Percentiles rank a stretch among this genome's conserved stretches.
phyloP scores from a whole-genome alignment of 2,329 filamentous ascomycete species.

The Aspergillus fijiensis region DNA sequence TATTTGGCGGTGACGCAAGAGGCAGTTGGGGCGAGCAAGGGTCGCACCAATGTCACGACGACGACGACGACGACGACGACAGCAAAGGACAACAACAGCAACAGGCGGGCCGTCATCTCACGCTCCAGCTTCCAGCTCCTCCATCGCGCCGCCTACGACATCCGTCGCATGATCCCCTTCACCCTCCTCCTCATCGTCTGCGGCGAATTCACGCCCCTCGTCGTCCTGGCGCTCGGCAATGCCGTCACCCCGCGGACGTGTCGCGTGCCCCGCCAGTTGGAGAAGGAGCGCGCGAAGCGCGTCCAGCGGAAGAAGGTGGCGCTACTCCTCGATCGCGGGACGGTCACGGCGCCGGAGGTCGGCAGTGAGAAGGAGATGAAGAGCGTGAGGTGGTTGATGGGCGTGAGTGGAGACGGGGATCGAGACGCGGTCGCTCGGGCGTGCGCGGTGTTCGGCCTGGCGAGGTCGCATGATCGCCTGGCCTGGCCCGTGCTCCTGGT shows the following conservation, averaged over 20 bases:
- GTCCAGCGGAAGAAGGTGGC: slow-evolving; percentile 46
- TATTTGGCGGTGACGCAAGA: slow-evolving; percentile 9
- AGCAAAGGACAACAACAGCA: too few relatives aligned
- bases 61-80: not conserved
- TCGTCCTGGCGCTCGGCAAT: slow-evolving; percentile 69
- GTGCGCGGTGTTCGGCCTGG: slow-evolving; percentile 36
- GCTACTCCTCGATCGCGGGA: slow-evolving; percentile 16
- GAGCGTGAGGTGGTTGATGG: slow-evolving; percentile 26
- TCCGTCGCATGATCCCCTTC: slow-evolving; percentile 77
- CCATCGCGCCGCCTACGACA: slow-evolving; percentile 67
- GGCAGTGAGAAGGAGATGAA: slow-evolving; percentile 32
- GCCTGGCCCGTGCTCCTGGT: slow-evolving; percentile 41
- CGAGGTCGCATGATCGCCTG: slow-evolving; percentile 42
- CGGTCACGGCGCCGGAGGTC: slow-evolving; percentile 13
- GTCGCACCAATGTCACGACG: not conserved
- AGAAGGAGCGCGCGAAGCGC: slow-evolving; percentile 52
- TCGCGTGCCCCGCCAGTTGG: slow-evolving; percentile 73
- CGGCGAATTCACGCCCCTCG: slow-evolving; percentile 81
- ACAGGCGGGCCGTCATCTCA: slow-evolving; percentile 40
- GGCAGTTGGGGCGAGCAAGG: too few relatives aligned
- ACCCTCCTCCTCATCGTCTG: slow-evolving; percentile 71
- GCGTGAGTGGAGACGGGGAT: slow-evolving; percentile 19
- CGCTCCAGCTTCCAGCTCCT: slow-evolving; percentile 71
- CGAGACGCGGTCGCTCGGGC: slow-evolving; percentile 31
- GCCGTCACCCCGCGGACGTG: slow-evolving; percentile 76